A percentile compares a stretch with the other conserved stretches of the same genome.
These are phyloP conservation scores for Huntiella abstrusa DNA, from an alignment of 2,329 filamentous ascomycete genomes.

Conservation along the genomic window DNA sequence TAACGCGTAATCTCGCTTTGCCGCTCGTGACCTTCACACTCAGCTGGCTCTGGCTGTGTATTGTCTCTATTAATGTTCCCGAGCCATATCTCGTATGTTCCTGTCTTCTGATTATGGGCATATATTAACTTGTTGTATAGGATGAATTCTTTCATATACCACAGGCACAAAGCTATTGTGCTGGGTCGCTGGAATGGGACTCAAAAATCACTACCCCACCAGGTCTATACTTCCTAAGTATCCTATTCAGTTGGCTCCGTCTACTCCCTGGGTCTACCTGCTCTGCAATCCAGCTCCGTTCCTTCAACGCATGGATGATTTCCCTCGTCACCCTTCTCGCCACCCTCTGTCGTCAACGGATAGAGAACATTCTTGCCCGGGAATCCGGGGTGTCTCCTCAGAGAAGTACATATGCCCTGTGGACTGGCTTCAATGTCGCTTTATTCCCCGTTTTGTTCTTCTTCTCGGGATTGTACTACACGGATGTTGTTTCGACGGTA, in stretches of 20 bases:
- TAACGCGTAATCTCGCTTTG: not conserved
- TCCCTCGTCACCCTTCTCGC: slow-evolving; percentile 26
- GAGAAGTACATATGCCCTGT: slow-evolving; percentile 26
- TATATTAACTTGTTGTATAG: slow-evolving; percentile 22
- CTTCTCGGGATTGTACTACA: slow-evolving; percentile 91
- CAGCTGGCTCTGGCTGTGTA: slow-evolving; percentile 21
- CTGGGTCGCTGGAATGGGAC: slow-evolving; percentile 67
- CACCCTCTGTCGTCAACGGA: slow-evolving; percentile 31
- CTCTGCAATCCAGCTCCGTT: slow-evolving; percentile 25
- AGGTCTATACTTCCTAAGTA: slow-evolving; percentile 43
- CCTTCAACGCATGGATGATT: slow-evolving; percentile 28
- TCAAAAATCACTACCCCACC: slow-evolving; percentile 95
- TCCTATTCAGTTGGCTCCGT: slow-evolving; percentile 3
- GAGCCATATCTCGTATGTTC: slow-evolving; percentile 35
- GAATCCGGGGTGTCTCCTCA: slow-evolving; percentile 6
- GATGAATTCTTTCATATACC: slow-evolving; percentile 81
- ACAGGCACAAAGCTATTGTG: slow-evolving; percentile 76
- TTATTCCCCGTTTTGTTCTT: slow-evolving; percentile 88
- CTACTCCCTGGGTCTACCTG: slow-evolving; percentile 16
- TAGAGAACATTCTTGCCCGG: slow-evolving; percentile 22
- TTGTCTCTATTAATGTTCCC: slow-evolving; percentile 24
- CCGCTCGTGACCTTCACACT: slow-evolving; percentile 15
- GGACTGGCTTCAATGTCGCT: slow-evolving; percentile 59
- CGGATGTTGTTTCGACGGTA: slow-evolving; percentile 67
- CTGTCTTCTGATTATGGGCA: not conserved